These are phyloP conservation scores for Hymenoscyphus infarciens DNA, from an alignment of 2,329 filamentous ascomycete species.

Conservation along the genomic window DNA sequence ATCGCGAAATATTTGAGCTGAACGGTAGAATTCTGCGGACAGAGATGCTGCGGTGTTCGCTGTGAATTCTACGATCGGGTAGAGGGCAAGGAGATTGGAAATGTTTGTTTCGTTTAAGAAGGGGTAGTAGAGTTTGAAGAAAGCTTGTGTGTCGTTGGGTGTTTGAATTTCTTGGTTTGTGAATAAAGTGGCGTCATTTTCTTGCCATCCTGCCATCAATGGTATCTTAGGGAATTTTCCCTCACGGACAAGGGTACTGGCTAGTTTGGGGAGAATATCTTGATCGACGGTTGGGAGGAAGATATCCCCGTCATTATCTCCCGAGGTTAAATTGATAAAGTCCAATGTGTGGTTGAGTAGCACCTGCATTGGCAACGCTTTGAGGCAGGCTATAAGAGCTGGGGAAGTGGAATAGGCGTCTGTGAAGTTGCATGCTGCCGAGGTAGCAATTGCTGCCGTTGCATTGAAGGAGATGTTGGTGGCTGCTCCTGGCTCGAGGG, in stretches of 20 bases:
- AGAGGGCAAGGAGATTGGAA: slow-evolving; percentile 44
- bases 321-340: slow-evolving; percentile 41
- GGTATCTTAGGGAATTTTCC: slow-evolving; percentile 42
- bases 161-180: slow-evolving; percentile 41
- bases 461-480: slow-evolving; percentile 47
- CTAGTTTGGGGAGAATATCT: slow-evolving; percentile 46
- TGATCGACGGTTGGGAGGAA: slow-evolving; percentile 49
- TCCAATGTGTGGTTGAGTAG: slow-evolving; percentile 44
- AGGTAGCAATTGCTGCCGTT: slow-evolving; percentile 41
- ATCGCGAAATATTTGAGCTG: slow-evolving; percentile 48
- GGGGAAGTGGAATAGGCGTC: slow-evolving; percentile 40
- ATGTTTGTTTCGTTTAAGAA: slow-evolving; percentile 37
- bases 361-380: slow-evolving; percentile 40
- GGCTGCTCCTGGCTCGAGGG: slow-evolving; percentile 49
- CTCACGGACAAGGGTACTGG: slow-evolving; percentile 40
- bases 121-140: slow-evolving; percentile 41
- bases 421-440: slow-evolving; percentile 42
- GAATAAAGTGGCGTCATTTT: slow-evolving; percentile 45
- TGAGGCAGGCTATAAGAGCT: slow-evolving; percentile 42
- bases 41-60: slow-evolving; percentile 39
- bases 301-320: slow-evolving; percentile 48
- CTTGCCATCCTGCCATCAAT: slow-evolving; percentile 43
- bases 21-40: slow-evolving; percentile 47
- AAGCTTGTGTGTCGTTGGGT: slow-evolving; percentile 38
- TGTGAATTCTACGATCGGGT: slow-evolving; percentile 47